Evolutionary conservation across 345 rosid species (phyloP).

Genomic region (Combretum micranthum): DNA sequence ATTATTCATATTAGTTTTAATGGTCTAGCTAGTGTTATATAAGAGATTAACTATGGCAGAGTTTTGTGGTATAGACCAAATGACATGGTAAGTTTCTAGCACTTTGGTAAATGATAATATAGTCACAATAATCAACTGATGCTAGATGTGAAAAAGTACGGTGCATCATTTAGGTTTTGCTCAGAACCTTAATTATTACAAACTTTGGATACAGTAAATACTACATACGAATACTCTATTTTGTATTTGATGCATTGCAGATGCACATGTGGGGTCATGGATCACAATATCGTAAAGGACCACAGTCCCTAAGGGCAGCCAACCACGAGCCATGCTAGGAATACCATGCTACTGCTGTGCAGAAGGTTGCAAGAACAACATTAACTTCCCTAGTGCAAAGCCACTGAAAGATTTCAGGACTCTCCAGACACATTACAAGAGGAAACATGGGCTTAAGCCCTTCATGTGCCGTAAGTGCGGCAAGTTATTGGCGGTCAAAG

Average conservation of each 20-base stretch:
- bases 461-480: constrained; percentile 75
- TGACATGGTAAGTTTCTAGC: neutral
- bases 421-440: constrained; percentile 77
- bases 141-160: too few relatives aligned
- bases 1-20: neutral
- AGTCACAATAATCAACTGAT: too few relatives aligned
- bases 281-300: constrained; percentile 71
- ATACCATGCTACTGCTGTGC: constrained; percentile 86
- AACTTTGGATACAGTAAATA: too few relatives aligned
- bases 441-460: constrained; percentile 71
- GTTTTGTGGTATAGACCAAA: too few relatives aligned
- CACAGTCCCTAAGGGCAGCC: constrained; percentile 63
- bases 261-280: constrained; percentile 99
- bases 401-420: constrained; percentile 80
- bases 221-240: too few relatives aligned
- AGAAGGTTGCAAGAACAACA: constrained; percentile 80
- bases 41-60: neutral
- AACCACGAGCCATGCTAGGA: constrained; percentile 61
- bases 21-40: neutral
- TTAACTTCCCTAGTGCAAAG: constrained; percentile 66
- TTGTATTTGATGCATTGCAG: constrained; percentile 24
- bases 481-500: constrained; percentile 72
- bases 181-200: too few relatives aligned
- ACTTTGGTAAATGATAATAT: neutral
- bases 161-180: too few relatives aligned